phyloP scores from a whole-genome alignment of 2,329 filamentous ascomycete species.

The Cordyceps javanica region DNA sequence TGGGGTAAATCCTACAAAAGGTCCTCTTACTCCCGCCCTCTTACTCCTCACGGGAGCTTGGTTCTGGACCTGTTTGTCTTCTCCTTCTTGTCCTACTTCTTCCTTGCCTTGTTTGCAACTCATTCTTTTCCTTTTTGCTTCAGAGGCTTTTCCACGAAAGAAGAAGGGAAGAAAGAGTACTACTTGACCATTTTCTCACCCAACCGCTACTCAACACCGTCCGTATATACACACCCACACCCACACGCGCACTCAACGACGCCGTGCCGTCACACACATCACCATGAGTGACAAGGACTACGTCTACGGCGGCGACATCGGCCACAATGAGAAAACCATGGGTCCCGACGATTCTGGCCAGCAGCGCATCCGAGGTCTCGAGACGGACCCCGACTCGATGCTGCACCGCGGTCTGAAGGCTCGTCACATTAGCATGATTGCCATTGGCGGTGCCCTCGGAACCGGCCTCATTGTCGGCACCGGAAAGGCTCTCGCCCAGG shows the following conservation, averaged over 20 bases:
- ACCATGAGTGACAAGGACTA: constrained; percentile 13
- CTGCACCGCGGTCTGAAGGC: constrained; percentile 49
- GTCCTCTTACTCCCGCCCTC: neutral
- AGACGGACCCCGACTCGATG: constrained; percentile 42
- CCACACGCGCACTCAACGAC: neutral
- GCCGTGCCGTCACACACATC: neutral
- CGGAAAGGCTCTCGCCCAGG: constrained; percentile 46
- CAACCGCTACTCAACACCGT: too few species aligned
- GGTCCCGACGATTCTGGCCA: constrained; percentile 22
- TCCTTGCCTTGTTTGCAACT: too few species aligned
- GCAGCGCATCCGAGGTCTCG: constrained; percentile 39
- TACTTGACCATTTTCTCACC: too few species aligned
- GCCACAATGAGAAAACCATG: constrained; percentile 5
- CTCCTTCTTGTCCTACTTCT: too few species aligned
- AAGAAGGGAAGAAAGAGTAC: too few species aligned
- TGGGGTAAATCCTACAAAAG: constrained; percentile 1
- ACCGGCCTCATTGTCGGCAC: constrained; percentile 70
- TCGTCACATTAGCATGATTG: constrained; percentile 54
- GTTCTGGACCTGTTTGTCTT: neutral
- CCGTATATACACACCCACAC: neutral
- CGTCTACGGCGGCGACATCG: neutral
- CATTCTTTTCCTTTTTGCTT: neutral
- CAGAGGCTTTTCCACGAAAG: neutral
- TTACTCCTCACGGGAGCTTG: neutral
- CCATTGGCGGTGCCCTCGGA: constrained; percentile 68